A percentile compares a stretch with the other conserved stretches of the same genome.
Conservation (phyloP, 1,139 yeast species). For the Kodamaea fungicola region DNA sequence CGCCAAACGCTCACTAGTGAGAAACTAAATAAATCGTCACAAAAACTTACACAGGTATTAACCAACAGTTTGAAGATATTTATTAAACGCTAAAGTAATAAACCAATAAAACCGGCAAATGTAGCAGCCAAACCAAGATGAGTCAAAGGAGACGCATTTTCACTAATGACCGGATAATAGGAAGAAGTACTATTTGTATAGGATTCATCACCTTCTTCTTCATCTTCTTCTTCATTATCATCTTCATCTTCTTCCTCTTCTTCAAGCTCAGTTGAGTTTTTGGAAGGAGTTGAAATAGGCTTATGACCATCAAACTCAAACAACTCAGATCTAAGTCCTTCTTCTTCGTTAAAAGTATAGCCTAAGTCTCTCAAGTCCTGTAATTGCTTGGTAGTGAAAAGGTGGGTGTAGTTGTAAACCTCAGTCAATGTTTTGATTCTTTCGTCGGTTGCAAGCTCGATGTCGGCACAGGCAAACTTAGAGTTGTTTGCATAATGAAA, state of each 20-base stretch:
- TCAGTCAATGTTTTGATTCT: constrained; percentile 24
- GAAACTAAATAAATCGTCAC: too few species aligned
- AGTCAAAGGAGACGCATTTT: constrained; percentile 15
- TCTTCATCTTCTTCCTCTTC: constrained; percentile 6
- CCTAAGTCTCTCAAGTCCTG: not conserved
- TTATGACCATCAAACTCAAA: constrained; percentile 10
- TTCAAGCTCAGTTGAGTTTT: not conserved
- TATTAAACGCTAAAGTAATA: constrained; percentile 15
- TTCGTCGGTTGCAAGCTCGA: constrained; percentile 30
- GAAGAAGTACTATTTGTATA: not conserved
- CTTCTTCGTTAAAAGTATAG: constrained; percentile 12
- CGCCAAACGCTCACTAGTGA: too few species aligned
- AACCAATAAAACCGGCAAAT: constrained; percentile 20
- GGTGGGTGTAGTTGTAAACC: constrained; percentile 17
- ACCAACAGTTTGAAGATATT: too few species aligned
- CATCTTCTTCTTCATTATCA: constrained; percentile 7
- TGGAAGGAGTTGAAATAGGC: not conserved
- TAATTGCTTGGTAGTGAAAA: constrained; percentile 1
- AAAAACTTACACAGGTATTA: too few species aligned
- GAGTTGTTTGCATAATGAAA: constrained; percentile 49
- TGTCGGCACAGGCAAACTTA: constrained; percentile 58
- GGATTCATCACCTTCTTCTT: constrained; percentile 4
- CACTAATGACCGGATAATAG: constrained; percentile 4
- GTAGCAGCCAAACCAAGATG: constrained; percentile 15
- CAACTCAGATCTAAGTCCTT: constrained; percentile 15